A percentile compares a stretch with the other conserved stretches of the same genome.
Conservation (phyloP, 306 rosid genomes). For the Phaseolus lunatus region DNA sequence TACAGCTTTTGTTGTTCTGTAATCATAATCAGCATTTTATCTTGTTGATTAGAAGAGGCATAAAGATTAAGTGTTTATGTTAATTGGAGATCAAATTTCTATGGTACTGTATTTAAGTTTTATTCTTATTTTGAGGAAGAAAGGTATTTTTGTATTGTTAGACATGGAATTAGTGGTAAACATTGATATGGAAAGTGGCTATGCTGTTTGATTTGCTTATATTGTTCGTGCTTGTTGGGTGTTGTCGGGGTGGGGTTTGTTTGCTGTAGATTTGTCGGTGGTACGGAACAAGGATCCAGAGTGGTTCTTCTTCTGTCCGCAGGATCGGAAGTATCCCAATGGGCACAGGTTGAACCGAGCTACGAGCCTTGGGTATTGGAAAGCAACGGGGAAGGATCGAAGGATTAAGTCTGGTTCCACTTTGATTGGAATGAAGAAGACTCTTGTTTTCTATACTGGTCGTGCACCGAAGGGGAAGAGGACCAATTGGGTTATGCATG, state of each 20-base stretch:
- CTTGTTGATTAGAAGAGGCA: background rate
- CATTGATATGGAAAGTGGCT: constrained; percentile 27
- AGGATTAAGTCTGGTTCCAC: constrained; percentile 70
- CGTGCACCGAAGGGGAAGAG: constrained; percentile 97
- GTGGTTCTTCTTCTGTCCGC: constrained; percentile 99
- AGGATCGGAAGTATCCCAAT: constrained; percentile 92
- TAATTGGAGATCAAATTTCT: background rate
- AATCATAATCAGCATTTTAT: background rate
- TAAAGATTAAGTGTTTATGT: background rate
- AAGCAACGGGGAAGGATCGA: constrained; percentile 97
- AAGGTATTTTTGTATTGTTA: background rate
- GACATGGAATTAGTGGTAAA: constrained; percentile 2
- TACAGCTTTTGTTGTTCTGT: background rate
- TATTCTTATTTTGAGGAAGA: background rate
- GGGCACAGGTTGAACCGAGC: constrained; percentile 93
- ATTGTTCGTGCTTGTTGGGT: constrained; percentile 8
- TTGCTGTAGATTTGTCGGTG: constrained; percentile 68
- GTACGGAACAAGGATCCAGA: constrained; percentile 82
- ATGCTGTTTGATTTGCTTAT: constrained; percentile 31
- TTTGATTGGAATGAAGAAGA: constrained; percentile 97
- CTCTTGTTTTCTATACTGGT: constrained; percentile 86
- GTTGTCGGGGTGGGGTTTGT: constrained; percentile 7
- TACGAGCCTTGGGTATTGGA: constrained; percentile 86
- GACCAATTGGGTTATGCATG: constrained; percentile 96
- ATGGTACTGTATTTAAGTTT: background rate